Conservation (phyloP, 441 rosid species). For the Mallotus japonicus region DNA sequence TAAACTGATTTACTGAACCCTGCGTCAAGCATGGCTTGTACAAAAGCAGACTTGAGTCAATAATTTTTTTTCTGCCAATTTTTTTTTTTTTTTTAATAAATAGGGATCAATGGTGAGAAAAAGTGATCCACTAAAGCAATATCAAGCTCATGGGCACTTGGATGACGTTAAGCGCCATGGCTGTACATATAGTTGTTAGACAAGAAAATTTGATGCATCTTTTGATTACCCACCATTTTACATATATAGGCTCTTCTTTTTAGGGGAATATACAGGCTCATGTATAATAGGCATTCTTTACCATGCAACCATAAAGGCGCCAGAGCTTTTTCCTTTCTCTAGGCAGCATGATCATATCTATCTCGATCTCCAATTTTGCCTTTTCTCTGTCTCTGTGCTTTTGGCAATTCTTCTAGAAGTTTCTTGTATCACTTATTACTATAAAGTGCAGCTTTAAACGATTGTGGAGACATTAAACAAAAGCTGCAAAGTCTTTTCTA, state of each 20-base stretch:
- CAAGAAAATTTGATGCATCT: neutral
- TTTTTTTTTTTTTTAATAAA: neutral
- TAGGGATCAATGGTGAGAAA: neutral
- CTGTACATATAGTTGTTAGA: neutral
- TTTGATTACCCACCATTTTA: neutral
- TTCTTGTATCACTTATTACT: too few species aligned
- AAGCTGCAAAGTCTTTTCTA: neutral
- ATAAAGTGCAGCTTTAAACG: too few species aligned
- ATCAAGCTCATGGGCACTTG: neutral
- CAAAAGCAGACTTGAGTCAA: neutral
- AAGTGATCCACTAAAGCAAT: neutral
- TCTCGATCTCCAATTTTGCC: too few species aligned
- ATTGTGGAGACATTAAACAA: too few species aligned
- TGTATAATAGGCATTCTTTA: neutral
- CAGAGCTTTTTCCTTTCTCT: neutral
- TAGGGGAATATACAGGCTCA: too few species aligned
- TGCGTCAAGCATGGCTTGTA: neutral
- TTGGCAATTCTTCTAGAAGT: neutral
- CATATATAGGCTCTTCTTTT: too few species aligned
- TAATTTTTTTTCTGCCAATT: neutral
- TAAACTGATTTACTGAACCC: neutral
- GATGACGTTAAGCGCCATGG: neutral
- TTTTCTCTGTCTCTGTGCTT: too few species aligned
- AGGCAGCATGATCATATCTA: neutral
- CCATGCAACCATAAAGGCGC: neutral